Evolutionary conservation across 805 yeast genomes (phyloP).

Genomic region (Saccharomyces kudriavzevii): DNA sequence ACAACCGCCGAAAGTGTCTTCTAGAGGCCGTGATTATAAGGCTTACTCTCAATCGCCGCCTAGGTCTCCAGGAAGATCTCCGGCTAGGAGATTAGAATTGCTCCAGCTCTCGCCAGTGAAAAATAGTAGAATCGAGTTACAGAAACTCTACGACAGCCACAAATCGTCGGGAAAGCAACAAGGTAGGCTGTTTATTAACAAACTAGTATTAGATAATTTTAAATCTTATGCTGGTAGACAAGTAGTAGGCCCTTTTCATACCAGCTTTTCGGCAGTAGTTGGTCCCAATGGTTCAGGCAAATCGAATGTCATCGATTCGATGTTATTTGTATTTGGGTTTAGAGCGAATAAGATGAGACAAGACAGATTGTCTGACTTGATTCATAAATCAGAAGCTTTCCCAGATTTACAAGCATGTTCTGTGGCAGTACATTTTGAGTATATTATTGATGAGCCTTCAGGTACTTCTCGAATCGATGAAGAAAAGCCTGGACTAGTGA

Average conservation of each 20-base stretch:
- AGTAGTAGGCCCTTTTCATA: slow-evolving; percentile 87
- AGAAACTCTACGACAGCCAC: slow-evolving; percentile 23
- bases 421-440: slow-evolving; percentile 83
- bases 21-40: slow-evolving; percentile 30
- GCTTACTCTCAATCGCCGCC: slow-evolving; percentile 26
- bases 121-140: slow-evolving; percentile 28
- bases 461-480: slow-evolving; percentile 41
- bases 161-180: slow-evolving; percentile 29
- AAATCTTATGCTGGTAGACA: slow-evolving; percentile 94
- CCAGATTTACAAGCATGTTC: slow-evolving; percentile 67
- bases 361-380: slow-evolving; percentile 81
- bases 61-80: slow-evolving; percentile 32
- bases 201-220: slow-evolving; percentile 71
- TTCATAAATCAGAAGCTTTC: slow-evolving; percentile 76
- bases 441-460: slow-evolving; percentile 55
- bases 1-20: slow-evolving; percentile 28
- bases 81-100: slow-evolving; percentile 35
- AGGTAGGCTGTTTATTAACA: slow-evolving; percentile 61
- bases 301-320: slow-evolving; percentile 93
- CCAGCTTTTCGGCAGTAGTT: slow-evolving; percentile 92
- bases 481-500: slow-evolving; percentile 49
- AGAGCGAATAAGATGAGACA: slow-evolving; percentile 96
- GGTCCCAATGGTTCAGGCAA: slow-evolving; percentile 99
- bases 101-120: slow-evolving; percentile 36
- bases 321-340: slow-evolving; percentile 94